A percentile compares a stretch with the other conserved stretches of the same genome.
Evolutionary conservation across 2,329 filamentous ascomycete genomes (phyloP).

Genomic region (Diaporthe citri): DNA sequence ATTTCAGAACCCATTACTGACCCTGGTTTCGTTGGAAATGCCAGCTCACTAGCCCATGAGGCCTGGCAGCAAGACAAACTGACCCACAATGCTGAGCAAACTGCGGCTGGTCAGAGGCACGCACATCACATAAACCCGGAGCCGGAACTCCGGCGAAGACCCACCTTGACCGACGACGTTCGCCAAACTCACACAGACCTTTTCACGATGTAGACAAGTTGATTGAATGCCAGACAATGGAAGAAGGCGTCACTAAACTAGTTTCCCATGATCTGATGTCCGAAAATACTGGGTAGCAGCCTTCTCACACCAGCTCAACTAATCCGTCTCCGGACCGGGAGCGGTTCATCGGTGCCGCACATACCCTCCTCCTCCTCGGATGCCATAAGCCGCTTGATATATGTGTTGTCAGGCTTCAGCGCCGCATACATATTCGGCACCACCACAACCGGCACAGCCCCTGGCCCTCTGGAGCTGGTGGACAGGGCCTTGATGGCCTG

Average conservation of each 20-base stretch:
- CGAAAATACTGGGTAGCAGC: not conserved
- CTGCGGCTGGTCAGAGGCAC: not conserved
- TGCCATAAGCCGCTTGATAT: conserved; percentile 43
- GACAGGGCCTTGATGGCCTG: conserved; percentile 59
- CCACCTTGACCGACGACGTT: not conserved
- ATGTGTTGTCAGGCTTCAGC: conserved; percentile 52
- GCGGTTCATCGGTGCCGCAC: not conserved
- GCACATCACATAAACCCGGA: not conserved
- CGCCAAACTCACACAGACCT: no score
- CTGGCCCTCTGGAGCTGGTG: conserved; percentile 6
- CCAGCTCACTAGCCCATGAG: not conserved
- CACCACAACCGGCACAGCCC: conserved; percentile 48
- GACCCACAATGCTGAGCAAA: not conserved
- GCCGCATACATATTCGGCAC: conserved; percentile 53
- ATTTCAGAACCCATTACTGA: no score
- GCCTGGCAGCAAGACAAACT: not conserved
- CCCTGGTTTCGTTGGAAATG: not conserved
- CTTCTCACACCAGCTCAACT: not conserved
- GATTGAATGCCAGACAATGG: not conserved
- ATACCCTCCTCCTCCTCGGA: conserved; percentile 27
- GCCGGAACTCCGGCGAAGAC: not conserved
- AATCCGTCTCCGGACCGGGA: not conserved
- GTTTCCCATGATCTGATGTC: not conserved
- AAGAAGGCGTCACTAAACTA: not conserved
- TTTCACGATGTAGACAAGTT: not conserved